A percentile compares a stretch with the other conserved stretches of the same genome.
These are phyloP conservation scores for Nannochloropsis gaditana DNA, from an alignment of 108 stramenopile genomes.

Conservation along the genomic window DNA sequence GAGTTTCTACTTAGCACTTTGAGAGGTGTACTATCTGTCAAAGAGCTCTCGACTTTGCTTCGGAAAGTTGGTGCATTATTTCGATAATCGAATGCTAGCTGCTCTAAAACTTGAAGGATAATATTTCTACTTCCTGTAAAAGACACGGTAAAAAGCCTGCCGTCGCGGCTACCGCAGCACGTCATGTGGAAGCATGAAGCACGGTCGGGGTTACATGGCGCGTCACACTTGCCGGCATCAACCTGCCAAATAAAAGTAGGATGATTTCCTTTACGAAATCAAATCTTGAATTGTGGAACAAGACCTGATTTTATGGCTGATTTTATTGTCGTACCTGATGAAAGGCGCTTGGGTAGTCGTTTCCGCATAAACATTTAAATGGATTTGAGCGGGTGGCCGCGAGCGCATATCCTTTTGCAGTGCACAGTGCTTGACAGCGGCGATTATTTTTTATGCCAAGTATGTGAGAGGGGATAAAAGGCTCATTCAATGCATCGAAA, in stretches of 20 bases:
- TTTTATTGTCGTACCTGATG: not conserved
- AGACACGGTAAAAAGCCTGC: constrained; percentile 2
- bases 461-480: not conserved
- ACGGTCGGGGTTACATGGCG: not conserved
- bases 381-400: not conserved
- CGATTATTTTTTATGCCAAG: not conserved
- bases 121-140: not conserved
- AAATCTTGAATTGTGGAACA: too few relatives aligned
- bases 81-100: not conserved
- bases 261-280: too few relatives aligned
- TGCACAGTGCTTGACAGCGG: not conserved
- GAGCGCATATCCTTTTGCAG: not conserved
- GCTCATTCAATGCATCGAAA: not conserved
- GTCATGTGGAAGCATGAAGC: not conserved
- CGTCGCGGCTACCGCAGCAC: constrained; percentile 9
- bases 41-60: not conserved
- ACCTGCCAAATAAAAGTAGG: not conserved
- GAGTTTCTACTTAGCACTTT: not conserved
- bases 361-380: not conserved
- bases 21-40: not conserved
- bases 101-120: not conserved
- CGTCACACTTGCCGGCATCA: not conserved
- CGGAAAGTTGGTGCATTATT: constrained; percentile 1
- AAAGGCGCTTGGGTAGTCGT: constrained; percentile 16
- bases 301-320: too few relatives aligned